A percentile compares a stretch with the other conserved stretches of the same genome.
Conservation (phyloP, 495 filamentous ascomycete genomes). For the Xylaria scruposa region DNA sequence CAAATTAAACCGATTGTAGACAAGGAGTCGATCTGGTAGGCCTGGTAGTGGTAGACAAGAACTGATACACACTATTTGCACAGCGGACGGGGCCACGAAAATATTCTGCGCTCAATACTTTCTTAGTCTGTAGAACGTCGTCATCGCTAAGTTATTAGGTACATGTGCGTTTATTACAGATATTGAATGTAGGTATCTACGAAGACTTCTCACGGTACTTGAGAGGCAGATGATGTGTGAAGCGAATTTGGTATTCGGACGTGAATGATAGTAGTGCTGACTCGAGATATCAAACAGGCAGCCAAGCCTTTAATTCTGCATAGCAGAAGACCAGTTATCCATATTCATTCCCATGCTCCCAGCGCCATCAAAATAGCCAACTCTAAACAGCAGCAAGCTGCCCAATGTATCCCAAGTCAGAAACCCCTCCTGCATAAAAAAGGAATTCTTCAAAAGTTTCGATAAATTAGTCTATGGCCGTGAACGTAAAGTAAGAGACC, state of each 20-base stretch:
- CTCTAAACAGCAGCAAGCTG: conserved; percentile 20
- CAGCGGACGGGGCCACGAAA: background rate
- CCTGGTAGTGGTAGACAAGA: background rate
- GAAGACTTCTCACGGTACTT: background rate
- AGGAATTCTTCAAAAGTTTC: conserved; percentile 22
- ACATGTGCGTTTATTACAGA: background rate
- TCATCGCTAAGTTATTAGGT: background rate
- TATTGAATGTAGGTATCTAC: background rate
- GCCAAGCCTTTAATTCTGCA: conserved; percentile 28
- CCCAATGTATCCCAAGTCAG: conserved; percentile 27
- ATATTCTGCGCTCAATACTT: background rate
- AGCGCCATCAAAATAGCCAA: conserved; percentile 28
- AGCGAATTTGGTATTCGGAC: conserved; percentile 39
- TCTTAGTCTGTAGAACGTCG: background rate
- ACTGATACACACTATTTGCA: background rate
- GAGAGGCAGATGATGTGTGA: conserved; percentile 16
- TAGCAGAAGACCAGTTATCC: background rate
- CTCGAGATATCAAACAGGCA: conserved; percentile 31
- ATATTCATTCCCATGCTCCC: background rate
- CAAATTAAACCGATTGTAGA: background rate
- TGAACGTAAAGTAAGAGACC: conserved; percentile 26
- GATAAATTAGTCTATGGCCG: conserved; percentile 37
- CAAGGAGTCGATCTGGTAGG: background rate
- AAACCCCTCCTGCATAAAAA: conserved; percentile 16
- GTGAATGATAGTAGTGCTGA: conserved; percentile 39